These are phyloP conservation scores for Psilocybe subaeruginosa DNA, from an alignment of 768 basidiomycete species.

Conservation along the genomic window DNA sequence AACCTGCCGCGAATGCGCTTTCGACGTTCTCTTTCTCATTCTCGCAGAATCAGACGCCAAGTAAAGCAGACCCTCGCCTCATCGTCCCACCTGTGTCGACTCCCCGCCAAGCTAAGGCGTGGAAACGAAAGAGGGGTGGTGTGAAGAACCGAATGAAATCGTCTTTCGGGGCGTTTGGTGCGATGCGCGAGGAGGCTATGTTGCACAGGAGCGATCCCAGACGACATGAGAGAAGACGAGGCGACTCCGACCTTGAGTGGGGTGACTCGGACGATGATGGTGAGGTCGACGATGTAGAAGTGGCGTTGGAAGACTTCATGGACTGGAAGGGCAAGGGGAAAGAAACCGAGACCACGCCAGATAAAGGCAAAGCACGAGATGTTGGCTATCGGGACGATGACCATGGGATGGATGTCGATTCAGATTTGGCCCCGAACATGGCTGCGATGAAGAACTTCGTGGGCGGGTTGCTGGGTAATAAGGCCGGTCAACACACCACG, in stretches of 20 bases:
- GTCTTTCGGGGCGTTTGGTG: slow-evolving; percentile 54
- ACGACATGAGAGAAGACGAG: slow-evolving; percentile 55
- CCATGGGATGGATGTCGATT: slow-evolving; percentile 70
- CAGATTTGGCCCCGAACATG: slow-evolving; percentile 44
- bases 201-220: slow-evolving; percentile 44
- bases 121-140: slow-evolving; percentile 23
- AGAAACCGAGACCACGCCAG: not conserved
- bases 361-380: slow-evolving; percentile 17
- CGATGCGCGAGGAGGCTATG: slow-evolving; percentile 55
- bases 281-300: slow-evolving; percentile 22
- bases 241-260: slow-evolving; percentile 74
- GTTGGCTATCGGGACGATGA: slow-evolving; percentile 40
- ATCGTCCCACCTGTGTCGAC: slow-evolving; percentile 27
- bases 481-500: slow-evolving; percentile 53
- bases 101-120: slow-evolving; percentile 29
- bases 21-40: slow-evolving; percentile 36
- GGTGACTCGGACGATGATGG: slow-evolving; percentile 47
- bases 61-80: slow-evolving; percentile 10
- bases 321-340: slow-evolving; percentile 19
- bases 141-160: slow-evolving; percentile 19
- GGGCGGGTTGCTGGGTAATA: slow-evolving; percentile 44
- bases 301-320: slow-evolving; percentile 37
- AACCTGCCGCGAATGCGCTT: slow-evolving; percentile 6
- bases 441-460: slow-evolving; percentile 58
- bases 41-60: slow-evolving; percentile 13